Percentiles rank a stretch among this genome's conserved stretches.
These are phyloP conservation scores for Notholithocarpus densiflorus DNA, from an alignment of 306 rosid genomes.

Conservation along the genomic window DNA sequence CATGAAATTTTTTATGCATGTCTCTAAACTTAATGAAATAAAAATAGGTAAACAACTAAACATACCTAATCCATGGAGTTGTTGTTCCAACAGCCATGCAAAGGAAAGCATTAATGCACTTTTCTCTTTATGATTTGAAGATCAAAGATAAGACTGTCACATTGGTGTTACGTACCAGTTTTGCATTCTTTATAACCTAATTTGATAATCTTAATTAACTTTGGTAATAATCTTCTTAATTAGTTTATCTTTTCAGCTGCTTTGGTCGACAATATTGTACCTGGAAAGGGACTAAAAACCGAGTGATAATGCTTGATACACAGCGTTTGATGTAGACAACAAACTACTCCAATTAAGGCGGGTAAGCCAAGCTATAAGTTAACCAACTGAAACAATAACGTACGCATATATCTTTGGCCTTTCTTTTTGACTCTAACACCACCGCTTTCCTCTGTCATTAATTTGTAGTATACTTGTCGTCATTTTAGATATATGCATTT, in stretches of 20 bases:
- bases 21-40: not conserved
- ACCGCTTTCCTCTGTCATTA: too few species aligned
- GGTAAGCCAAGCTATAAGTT: conserved; percentile 3
- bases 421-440: not conserved
- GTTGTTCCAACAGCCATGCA: too few species aligned
- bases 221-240: not conserved
- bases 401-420: not conserved
- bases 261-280: not conserved
- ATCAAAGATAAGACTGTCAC: too few species aligned
- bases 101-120: not conserved
- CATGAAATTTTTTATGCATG: too few species aligned
- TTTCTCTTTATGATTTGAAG: not conserved
- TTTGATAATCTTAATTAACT: not conserved
- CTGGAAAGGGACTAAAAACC: not conserved
- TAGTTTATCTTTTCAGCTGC: not conserved
- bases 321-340: not conserved
- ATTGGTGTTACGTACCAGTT: not conserved
- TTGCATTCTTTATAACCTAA: not conserved
- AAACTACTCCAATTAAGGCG: conserved; percentile 24
- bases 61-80: not conserved
- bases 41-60: not conserved
- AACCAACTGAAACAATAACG: not conserved
- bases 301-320: too few species aligned
- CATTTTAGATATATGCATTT: too few species aligned
- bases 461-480: too few species aligned